Conservation (phyloP, 2,329 filamentous ascomycete species). For the Fusarium beomiforme region DNA sequence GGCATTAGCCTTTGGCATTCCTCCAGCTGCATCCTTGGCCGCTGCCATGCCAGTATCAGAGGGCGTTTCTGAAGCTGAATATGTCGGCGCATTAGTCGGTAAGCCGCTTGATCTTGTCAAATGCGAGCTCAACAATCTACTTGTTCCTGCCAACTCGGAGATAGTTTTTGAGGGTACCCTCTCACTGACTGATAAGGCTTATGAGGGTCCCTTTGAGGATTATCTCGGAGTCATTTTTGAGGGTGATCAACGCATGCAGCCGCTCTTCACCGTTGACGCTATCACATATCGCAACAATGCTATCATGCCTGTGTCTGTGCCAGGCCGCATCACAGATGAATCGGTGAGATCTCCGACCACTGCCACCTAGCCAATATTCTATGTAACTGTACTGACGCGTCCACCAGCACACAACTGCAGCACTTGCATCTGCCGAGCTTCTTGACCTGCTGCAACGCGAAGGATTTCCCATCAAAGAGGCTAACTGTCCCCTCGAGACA, state of each 20-base stretch:
- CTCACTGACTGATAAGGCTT: neutral
- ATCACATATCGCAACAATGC: neutral
- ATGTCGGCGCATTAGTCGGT: neutral
- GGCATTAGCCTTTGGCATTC: slow-evolving; percentile 59
- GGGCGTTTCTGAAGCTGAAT: neutral
- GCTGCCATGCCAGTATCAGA: neutral
- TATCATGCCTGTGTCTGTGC: neutral
- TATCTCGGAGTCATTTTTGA: neutral
- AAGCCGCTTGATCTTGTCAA: neutral
- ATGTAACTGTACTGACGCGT: fast-evolving
- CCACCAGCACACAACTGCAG: neutral
- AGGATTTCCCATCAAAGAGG: neutral
- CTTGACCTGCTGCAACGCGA: neutral
- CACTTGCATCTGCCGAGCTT: neutral
- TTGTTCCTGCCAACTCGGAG: neutral
- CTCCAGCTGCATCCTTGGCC: slow-evolving; percentile 59
- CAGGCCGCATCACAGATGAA: neutral
- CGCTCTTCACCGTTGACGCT: neutral
- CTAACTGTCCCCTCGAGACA: neutral
- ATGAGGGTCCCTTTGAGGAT: slow-evolving; percentile 4
- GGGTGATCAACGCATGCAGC: neutral
- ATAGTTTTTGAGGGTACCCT: neutral
- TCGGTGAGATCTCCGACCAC: neutral
- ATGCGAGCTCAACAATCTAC: neutral
- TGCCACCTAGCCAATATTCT: no score